A percentile compares a stretch with the other conserved stretches of the same genome.
Conservation (phyloP, 441 rosid species). For the Geranium incanum region DNA sequence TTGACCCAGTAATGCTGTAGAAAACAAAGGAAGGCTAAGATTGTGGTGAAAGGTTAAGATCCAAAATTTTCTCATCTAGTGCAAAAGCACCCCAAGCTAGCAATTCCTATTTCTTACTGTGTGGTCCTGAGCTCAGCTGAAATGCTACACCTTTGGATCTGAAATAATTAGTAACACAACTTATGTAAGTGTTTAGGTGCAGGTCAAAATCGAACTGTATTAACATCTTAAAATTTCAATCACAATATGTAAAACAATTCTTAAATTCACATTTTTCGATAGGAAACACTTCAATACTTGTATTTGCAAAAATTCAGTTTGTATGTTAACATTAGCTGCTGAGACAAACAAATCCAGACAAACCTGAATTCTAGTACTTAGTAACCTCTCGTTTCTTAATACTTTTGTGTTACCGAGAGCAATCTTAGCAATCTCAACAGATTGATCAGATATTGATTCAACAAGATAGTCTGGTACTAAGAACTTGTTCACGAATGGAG, state of each 20-base stretch:
- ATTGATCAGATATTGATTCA: neutral
- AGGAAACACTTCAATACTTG: too few species aligned
- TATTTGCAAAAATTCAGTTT: too few species aligned
- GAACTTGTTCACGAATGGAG: neutral
- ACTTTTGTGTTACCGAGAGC: too few species aligned
- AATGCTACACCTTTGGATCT: neutral
- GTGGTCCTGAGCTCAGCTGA: neutral
- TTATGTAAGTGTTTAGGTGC: too few species aligned
- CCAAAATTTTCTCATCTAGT: neutral
- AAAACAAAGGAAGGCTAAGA: neutral
- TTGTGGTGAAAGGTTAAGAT: neutral
- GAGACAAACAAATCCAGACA: neutral
- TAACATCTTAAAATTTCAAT: too few species aligned
- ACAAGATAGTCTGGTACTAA: neutral
- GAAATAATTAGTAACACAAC: too few species aligned
- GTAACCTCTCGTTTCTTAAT: too few species aligned
- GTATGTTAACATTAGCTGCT: neutral
- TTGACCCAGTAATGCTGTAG: neutral
- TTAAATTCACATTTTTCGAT: too few species aligned
- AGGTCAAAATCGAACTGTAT: too few species aligned
- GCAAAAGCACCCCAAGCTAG: neutral
- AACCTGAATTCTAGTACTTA: too few species aligned
- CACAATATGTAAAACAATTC: too few species aligned
- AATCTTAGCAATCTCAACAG: neutral
- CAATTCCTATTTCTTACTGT: neutral